A percentile compares a stretch with the other conserved stretches of the same genome.
phyloP scores from a whole-genome alignment of 768 basidiomycete genomes.

The Suillus variegatus region DNA sequence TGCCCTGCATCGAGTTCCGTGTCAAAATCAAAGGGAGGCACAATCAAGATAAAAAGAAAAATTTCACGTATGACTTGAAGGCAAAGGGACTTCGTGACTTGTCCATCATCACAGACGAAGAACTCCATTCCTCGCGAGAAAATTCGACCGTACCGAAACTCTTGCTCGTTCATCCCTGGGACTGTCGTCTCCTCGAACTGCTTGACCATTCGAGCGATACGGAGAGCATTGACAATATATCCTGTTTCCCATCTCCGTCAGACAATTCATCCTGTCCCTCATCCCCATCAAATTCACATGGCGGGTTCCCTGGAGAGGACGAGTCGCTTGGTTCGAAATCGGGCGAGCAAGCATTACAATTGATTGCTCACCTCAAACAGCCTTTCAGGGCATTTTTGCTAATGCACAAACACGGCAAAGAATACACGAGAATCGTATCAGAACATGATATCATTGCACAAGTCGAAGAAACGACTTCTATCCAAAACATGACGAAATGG shows the following conservation, averaged over 20 bases:
- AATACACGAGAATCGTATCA: background rate
- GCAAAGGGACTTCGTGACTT: background rate
- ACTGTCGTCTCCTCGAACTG: background rate
- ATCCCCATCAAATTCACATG: background rate
- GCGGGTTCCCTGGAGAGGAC: background rate
- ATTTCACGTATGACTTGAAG: background rate
- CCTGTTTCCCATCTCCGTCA: too few species aligned
- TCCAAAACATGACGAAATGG: background rate
- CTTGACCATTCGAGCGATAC: background rate
- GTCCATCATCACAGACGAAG: background rate
- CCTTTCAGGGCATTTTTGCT: background rate
- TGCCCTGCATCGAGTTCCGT: too few species aligned
- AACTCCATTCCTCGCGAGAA: background rate
- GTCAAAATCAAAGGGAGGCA: background rate
- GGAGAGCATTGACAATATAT: background rate
- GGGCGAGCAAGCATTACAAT: too few species aligned
- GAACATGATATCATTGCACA: background rate
- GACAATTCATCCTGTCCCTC: background rate
- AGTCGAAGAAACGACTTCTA: background rate
- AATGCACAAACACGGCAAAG: background rate
- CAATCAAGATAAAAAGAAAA: background rate
- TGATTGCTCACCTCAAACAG: background rate
- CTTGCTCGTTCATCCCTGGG: background rate
- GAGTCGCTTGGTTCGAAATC: background rate
- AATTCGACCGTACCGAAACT: background rate